phyloP scores from a whole-genome alignment of 73 alveolate species.

The Tetrahymena borealis region DNA sequence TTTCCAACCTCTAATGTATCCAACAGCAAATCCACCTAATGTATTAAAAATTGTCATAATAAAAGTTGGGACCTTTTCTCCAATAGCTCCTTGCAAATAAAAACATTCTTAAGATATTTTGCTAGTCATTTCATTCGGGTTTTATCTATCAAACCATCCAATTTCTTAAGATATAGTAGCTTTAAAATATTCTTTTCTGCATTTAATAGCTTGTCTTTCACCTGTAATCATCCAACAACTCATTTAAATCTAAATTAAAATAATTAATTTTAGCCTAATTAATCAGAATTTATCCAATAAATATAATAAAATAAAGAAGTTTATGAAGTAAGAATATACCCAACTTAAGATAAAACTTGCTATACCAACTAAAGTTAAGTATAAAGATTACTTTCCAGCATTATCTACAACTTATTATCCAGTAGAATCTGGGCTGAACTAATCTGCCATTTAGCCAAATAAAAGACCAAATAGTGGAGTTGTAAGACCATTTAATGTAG shows the following conservation, averaged over 20 bases:
- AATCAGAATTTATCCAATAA: no score
- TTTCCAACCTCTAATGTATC: conserved; percentile 54
- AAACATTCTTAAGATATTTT: conserved; percentile 48
- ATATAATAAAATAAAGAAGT: neutral
- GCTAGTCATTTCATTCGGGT: conserved; percentile 61
- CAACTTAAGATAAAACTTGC: neutral
- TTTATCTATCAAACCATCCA: conserved; percentile 67
- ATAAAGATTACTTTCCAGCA: neutral
- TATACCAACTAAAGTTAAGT: neutral
- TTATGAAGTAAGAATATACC: neutral
- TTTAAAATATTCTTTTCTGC: conserved; percentile 49
- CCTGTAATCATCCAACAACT: conserved; percentile 43
- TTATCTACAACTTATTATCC: neutral
- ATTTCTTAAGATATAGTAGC: conserved; percentile 60
- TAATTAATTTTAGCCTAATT: no score
- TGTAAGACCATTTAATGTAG: conserved; percentile 41
- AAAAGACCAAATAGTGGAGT: conserved; percentile 45
- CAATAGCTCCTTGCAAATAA: conserved; percentile 66
- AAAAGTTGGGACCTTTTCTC: conserved; percentile 61
- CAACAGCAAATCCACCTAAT: conserved; percentile 44
- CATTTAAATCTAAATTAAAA: neutral
- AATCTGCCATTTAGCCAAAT: conserved; percentile 37
- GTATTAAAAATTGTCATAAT: conserved; percentile 50
- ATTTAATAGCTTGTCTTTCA: conserved; percentile 24
- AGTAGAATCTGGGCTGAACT: conserved; percentile 27